These are phyloP conservation scores for Cucumis melo DNA, from an alignment of 306 rosid species.

Conservation along the genomic window DNA sequence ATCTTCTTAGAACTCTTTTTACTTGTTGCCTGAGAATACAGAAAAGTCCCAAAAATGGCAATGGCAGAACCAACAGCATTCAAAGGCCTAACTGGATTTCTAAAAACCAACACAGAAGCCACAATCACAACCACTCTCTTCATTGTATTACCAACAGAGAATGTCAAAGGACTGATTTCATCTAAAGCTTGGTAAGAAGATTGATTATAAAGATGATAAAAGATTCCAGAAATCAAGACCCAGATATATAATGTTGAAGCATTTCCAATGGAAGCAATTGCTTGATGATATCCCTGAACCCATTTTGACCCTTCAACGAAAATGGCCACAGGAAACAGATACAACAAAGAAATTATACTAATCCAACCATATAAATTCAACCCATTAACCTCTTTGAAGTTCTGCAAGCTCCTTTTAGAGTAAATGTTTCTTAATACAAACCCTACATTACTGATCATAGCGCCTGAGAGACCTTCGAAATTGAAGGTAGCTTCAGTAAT, in stretches of 20 bases:
- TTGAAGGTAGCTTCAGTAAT: constrained; percentile 84
- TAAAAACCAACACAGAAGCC: constrained; percentile 66
- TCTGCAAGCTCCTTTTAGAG: constrained; percentile 63
- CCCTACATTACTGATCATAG: constrained; percentile 84
- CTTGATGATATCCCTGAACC: constrained; percentile 72
- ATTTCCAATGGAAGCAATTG: constrained; percentile 52
- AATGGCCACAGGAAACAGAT: constrained; percentile 75
- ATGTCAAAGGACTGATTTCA: constrained; percentile 77
- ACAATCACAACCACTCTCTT: constrained; percentile 90
- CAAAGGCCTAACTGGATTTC: constrained; percentile 78
- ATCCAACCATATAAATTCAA: constrained; percentile 80
- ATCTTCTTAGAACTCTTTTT: constrained; percentile 38
- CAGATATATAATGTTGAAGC: constrained; percentile 64
- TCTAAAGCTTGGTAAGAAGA: constrained; percentile 91
- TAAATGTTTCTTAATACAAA: constrained; percentile 79
- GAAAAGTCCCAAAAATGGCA: constrained; percentile 79
- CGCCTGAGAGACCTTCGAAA: constrained; percentile 69
- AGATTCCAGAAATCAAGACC: constrained; percentile 78
- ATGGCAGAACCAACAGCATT: constrained; percentile 90
- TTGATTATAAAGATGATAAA: constrained; percentile 92
- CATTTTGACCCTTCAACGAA: constrained; percentile 87
- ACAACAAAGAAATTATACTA: constrained; percentile 50
- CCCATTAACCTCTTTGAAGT: constrained; percentile 79
- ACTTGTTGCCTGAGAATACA: constrained; percentile 67
- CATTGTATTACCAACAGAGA: constrained; percentile 95